Conservation (phyloP, 2,329 filamentous ascomycete species). For the Scytalidium lignicola region DNA sequence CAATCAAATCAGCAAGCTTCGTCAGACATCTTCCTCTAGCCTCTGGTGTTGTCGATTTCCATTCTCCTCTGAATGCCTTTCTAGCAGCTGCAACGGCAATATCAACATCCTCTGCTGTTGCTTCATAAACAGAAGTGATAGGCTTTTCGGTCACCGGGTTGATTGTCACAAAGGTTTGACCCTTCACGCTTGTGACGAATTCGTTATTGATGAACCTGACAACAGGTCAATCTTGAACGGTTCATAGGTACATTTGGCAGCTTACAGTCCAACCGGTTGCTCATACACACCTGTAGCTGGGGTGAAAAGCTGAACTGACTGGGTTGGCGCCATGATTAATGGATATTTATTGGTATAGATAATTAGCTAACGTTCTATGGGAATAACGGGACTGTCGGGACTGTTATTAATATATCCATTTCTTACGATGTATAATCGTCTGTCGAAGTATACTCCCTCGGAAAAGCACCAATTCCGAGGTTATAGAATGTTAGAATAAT, state of each 20-base stretch:
- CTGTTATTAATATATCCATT: no score
- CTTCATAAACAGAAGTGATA: slow-evolving; percentile 75
- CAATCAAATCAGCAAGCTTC: slow-evolving; percentile 72
- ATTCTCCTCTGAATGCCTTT: slow-evolving; percentile 70
- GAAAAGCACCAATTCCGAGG: no score
- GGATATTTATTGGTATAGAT: no score
- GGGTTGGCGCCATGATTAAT: neutral
- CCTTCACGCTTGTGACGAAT: slow-evolving; percentile 73
- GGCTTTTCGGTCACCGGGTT: slow-evolving; percentile 78
- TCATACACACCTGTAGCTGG: slow-evolving; percentile 8
- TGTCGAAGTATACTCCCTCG: no score
- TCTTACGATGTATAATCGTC: no score
- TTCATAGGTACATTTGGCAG: neutral
- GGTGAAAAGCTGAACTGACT: slow-evolving; percentile 6
- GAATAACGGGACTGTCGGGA: no score
- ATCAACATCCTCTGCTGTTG: slow-evolving; percentile 75
- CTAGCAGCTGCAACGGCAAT: slow-evolving; percentile 76
- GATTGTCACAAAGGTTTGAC: slow-evolving; percentile 83
- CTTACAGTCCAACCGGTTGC: slow-evolving; percentile 29
- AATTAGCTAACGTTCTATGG: no score
- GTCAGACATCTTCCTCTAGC: slow-evolving; percentile 61
- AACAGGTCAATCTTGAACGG: slow-evolving; percentile 37
- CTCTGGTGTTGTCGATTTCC: slow-evolving; percentile 62
- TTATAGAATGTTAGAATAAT: no score
- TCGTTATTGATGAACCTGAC: slow-evolving; percentile 82